Evolutionary conservation across 805 yeast species (phyloP), one percentile per base, ranked within the genome.

Genomic region (Candida nanaspora): DNA sequence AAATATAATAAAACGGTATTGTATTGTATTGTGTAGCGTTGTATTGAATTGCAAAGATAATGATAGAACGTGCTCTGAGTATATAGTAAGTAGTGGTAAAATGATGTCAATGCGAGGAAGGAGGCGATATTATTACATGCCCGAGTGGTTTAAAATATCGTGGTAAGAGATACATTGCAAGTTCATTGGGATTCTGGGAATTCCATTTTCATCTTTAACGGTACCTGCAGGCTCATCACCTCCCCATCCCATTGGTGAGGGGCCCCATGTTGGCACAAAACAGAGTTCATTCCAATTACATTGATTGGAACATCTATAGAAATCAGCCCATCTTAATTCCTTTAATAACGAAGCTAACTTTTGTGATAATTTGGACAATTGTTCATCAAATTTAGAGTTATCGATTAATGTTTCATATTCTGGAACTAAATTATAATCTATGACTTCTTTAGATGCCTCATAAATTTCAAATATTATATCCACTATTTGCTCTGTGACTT

Each of bases 231-330:
- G 3, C 18, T 33, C 36, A 23, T n/a, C 14, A 11, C 46, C 47
- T 1, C 63, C 62, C 70, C 74, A 67, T 21, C 36, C 72, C 20
- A 74, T 34, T 4, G 80, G 80, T 0, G 71, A 59, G 3, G 82
- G 82, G 0, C 70, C 83, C 82, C 82, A 76, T 0, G 80, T 70
- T 2, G 82, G 82, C 14, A 75, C 67, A 41, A 65, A 76, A 46
- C 83, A 78, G 3, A 74, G 50, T 46, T 74, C 78, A 47, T 73
- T 69, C 57, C 59, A 55, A 0, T 48, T 59, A 53, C 83, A 77
- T 4, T 49, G 54, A 2, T 50, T 39, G 0, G 63, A 48, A 52
- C 82, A 76, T 33, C 59, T 46, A 41, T 67, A 69, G 43, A 63
- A 65, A 0, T 62, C 48, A 6, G 72, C 42, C 78, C 78, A 77